Base-by-base conservation (phyloP, 2,329 filamentous ascomycete genomes). In the Cercospora zeae-maydis region DNA sequence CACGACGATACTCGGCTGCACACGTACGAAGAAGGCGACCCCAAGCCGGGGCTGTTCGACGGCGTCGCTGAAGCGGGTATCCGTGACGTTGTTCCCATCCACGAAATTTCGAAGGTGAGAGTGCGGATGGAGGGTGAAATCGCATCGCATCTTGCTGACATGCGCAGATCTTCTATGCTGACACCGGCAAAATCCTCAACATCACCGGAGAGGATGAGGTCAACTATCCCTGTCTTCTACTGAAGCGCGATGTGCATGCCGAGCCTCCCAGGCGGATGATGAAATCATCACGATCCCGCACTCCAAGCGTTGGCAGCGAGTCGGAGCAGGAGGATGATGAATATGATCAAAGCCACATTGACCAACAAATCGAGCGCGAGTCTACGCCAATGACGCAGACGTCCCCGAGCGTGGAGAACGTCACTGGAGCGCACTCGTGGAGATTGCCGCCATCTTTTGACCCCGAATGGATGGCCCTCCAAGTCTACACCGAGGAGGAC, bases 401-500 rank as follows among this genome's bases (percentile, higher is more conserved):
- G 4, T 16, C 27, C 13, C 36, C 58, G 6, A 45, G 30, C 13
- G 27, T 11, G 8, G 9, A 47, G 14, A 16, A 49, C 16, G 24
- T 19, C 45, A n/a, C 47, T 10, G 27, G 3, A 8, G 30, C 42
- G 19, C 47, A 49, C 34, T 24, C 13, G 5, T 64, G 61, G 61
- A 63, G 66, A 4, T 55, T 69, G 10, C 65, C 67, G 0, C 81
- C 82, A 1, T 89, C 92, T 63, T 80, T 96, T 0, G 93, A 96
- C 69, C 87, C 89, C 0, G 93, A 96, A 75, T 97, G 93, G 93
- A 85, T 96, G 67, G 93, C 93, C 0, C 86, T 97, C 14, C 92
- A 96, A 73, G 90, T 96, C 0, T 95, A 88, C 73, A 84, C 85
- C 14, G 87, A 91, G 70, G 79, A 82, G 30, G 82, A 86, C 2